These are phyloP conservation scores for Mycena pura DNA, from an alignment of 768 basidiomycete species.

Conservation along the genomic window DNA sequence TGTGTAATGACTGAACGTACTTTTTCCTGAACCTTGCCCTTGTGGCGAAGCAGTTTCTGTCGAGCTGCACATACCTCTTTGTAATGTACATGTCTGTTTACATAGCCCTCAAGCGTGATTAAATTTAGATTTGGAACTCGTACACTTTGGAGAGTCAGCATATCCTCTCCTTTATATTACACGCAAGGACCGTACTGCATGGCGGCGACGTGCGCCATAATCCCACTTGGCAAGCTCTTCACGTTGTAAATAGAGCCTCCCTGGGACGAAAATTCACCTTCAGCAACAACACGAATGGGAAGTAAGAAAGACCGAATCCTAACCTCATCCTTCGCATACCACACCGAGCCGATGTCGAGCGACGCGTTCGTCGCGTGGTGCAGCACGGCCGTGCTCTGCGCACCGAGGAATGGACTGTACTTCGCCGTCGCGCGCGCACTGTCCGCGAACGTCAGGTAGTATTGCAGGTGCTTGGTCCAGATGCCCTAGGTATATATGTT, in stretches of 20 bases:
- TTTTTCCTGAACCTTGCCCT: constrained; percentile 7
- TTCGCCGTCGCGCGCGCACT: constrained; percentile 27
- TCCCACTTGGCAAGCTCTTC: constrained; percentile 36
- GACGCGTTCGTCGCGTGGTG: constrained; percentile 30
- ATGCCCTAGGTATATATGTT: constrained; percentile 28
- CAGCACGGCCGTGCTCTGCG: constrained; percentile 31
- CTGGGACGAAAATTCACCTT: constrained; percentile 25
- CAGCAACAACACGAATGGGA: constrained; percentile 26
- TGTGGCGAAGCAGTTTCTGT: constrained; percentile 15
- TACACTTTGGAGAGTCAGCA: background rate
- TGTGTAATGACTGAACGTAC: background rate
- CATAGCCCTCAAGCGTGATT: constrained; percentile 12
- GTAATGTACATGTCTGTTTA: constrained; percentile 1
- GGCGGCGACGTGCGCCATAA: constrained; percentile 37
- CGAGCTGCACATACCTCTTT: constrained; percentile 2
- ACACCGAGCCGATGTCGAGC: constrained; percentile 32
- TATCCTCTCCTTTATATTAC: background rate
- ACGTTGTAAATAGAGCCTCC: constrained; percentile 38
- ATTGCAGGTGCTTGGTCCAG: constrained; percentile 42
- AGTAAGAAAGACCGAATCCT: constrained; percentile 23
- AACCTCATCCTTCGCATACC: constrained; percentile 31
- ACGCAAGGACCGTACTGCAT: constrained; percentile 29
- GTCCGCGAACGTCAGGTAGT: constrained; percentile 37
- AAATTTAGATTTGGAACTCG: too few relatives aligned
- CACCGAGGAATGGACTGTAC: constrained; percentile 26